These are phyloP conservation scores for Colletotrichum neosansevieriae DNA, from an alignment of 2,329 filamentous ascomycete species.

Conservation along the genomic window DNA sequence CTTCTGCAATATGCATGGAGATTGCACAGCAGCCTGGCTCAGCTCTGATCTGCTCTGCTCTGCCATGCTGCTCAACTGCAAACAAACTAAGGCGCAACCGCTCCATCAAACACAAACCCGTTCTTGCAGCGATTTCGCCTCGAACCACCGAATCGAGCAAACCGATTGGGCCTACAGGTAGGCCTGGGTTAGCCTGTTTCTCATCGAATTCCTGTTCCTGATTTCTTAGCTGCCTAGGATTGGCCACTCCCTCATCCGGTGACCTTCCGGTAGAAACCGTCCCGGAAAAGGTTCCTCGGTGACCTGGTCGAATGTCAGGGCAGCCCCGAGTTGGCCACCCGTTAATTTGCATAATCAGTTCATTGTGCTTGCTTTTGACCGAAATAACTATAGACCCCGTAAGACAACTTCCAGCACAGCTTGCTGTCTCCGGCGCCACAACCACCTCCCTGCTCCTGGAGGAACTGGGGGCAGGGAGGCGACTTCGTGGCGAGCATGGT, in stretches of 20 bases:
- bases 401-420: slow-evolving; percentile 1
- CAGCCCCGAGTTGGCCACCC: slow-evolving; percentile 1
- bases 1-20: slow-evolving; percentile 27
- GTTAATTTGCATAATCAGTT: slow-evolving; percentile 25
- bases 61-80: slow-evolving; percentile 1
- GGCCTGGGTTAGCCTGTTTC: slow-evolving; percentile 2
- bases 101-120: slow-evolving; percentile 7
- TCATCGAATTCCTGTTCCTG: neutral
- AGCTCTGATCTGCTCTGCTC: neutral
- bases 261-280: slow-evolving; percentile 5
- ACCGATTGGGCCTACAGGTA: slow-evolving; percentile 21
- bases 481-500: slow-evolving; percentile 28
- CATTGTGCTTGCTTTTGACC: slow-evolving; percentile 23
- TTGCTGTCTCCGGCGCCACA: slow-evolving; percentile 4
- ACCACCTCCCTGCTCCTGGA: slow-evolving; percentile 6
- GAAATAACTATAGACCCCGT: slow-evolving; percentile 10
- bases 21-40: slow-evolving; percentile 23
- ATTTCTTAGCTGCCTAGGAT: neutral
- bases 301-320: neutral
- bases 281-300: slow-evolving; percentile 3
- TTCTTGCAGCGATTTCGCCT: slow-evolving; percentile 8
- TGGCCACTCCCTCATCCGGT: neutral
- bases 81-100: slow-evolving; percentile 10
- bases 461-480: slow-evolving; percentile 12
- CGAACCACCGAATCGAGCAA: slow-evolving; percentile 15